Conservation (phyloP, 2,329 filamentous ascomycete genomes). For the Camillea tinctor region DNA sequence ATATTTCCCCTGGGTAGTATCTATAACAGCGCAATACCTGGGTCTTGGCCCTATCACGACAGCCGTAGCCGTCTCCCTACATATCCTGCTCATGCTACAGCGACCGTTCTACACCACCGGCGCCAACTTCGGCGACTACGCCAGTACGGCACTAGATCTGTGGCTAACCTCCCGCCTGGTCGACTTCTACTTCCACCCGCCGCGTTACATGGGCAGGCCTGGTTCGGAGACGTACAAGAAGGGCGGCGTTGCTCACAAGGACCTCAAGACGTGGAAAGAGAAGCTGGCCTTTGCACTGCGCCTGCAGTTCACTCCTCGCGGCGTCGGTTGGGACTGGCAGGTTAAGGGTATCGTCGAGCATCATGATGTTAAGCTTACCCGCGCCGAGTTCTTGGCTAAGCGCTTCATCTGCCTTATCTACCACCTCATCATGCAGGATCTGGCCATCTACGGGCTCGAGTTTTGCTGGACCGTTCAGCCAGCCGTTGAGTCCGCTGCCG, state of each 20-base stretch:
- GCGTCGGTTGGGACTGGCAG: conserved; percentile 19
- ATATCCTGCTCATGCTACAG: background rate
- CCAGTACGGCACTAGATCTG: background rate
- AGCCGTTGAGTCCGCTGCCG: background rate
- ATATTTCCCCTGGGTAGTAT: background rate
- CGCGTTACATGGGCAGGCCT: conserved; percentile 8
- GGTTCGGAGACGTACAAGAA: background rate
- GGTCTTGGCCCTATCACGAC: background rate
- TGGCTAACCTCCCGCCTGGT: conserved; percentile 1
- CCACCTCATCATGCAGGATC: conserved; percentile 4
- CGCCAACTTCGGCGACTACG: conserved; percentile 10
- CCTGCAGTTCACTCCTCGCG: conserved; percentile 7
- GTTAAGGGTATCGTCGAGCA: conserved; percentile 15
- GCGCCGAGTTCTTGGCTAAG: conserved; percentile 3
- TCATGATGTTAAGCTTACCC: conserved; percentile 1
- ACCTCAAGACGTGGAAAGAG: conserved; percentile 6
- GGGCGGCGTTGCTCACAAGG: background rate
- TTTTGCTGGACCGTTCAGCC: conserved; percentile 8
- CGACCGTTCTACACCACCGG: conserved; percentile 11
- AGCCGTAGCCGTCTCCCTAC: background rate
- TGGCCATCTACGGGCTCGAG: conserved; percentile 10
- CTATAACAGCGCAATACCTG: background rate
- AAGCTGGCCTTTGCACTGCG: conserved; percentile 9
- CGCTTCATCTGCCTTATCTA: conserved; percentile 1
- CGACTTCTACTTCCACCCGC: conserved; percentile 2